Conservation (phyloP, 2,329 filamentous ascomycete species). For the Pseudogymnoascus sp. region DNA sequence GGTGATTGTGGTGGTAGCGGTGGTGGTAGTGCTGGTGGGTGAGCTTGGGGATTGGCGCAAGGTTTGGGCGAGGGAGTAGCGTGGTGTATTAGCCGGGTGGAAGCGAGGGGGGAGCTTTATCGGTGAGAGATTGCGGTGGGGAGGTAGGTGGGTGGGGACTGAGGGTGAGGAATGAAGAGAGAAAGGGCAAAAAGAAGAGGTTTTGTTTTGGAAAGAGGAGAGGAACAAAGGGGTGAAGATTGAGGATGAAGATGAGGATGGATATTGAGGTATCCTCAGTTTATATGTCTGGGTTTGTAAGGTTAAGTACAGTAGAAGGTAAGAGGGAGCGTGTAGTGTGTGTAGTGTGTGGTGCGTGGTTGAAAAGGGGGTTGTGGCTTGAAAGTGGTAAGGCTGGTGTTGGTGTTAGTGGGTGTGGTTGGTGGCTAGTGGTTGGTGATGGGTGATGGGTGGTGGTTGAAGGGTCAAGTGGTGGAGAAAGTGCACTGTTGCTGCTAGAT, state of each 20-base stretch:
- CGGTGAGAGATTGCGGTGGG: background rate
- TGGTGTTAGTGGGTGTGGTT: no score
- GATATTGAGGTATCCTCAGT: background rate
- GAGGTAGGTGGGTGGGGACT: background rate
- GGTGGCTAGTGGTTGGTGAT: no score
- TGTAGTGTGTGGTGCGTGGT: background rate
- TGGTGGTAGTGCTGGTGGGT: background rate
- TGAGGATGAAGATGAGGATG: background rate
- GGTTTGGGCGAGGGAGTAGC: background rate
- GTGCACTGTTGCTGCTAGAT: no score
- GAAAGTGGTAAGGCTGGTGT: background rate
- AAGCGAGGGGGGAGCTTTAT: background rate
- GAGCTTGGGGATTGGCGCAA: background rate
- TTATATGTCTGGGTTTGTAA: no score
- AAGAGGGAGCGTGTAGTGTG: background rate
- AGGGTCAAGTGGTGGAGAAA: no score
- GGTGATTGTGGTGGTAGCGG: background rate
- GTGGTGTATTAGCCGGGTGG: background rate
- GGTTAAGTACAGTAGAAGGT: background rate
- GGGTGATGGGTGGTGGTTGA: no score
- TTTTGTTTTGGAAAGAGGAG: background rate
- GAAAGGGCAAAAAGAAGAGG: background rate
- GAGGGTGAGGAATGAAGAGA: background rate
- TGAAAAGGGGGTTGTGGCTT: background rate
- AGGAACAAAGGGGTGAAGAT: background rate